phyloP scores from a whole-genome alignment of 2,329 filamentous ascomycete genomes.

The Colletotrichum sp. region DNA sequence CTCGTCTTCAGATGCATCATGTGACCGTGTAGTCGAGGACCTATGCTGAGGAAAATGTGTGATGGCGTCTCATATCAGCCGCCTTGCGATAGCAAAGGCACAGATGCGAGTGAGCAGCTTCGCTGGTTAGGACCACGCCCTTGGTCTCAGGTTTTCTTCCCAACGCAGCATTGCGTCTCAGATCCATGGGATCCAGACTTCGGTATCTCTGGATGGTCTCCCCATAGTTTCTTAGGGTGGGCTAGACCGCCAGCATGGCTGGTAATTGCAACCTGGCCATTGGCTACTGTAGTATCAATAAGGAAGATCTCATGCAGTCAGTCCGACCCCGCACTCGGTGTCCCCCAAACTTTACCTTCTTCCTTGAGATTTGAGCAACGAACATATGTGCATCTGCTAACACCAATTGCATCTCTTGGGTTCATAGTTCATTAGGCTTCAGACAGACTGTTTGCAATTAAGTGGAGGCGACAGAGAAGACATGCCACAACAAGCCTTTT shows the following conservation, averaged over 20 bases:
- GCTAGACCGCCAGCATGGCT: background rate
- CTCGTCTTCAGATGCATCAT: background rate
- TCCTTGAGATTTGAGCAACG: rapidly evolving
- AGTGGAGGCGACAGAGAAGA: background rate
- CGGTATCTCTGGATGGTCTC: background rate
- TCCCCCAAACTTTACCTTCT: background rate
- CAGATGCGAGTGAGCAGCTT: background rate
- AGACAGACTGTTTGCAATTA: background rate
- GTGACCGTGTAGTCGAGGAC: background rate
- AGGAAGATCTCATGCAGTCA: background rate
- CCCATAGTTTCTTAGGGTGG: rapidly evolving
- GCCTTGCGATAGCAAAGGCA: background rate
- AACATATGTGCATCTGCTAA: background rate
- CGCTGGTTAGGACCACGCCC: background rate
- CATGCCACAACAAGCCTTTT: background rate
- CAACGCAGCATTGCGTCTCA: background rate
- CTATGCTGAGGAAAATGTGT: background rate
- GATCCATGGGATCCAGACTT: background rate
- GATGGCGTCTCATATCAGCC: background rate
- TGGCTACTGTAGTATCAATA: background rate
- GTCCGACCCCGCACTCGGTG: background rate
- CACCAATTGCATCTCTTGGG: background rate
- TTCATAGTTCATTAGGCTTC: rapidly evolving
- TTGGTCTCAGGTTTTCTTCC: background rate
- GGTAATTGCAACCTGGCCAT: background rate